Evolutionary conservation across 768 basidiomycete species (phyloP), one percentile per base, ranked within the genome.

Genomic region (Omphalotus guepiniiformis): DNA sequence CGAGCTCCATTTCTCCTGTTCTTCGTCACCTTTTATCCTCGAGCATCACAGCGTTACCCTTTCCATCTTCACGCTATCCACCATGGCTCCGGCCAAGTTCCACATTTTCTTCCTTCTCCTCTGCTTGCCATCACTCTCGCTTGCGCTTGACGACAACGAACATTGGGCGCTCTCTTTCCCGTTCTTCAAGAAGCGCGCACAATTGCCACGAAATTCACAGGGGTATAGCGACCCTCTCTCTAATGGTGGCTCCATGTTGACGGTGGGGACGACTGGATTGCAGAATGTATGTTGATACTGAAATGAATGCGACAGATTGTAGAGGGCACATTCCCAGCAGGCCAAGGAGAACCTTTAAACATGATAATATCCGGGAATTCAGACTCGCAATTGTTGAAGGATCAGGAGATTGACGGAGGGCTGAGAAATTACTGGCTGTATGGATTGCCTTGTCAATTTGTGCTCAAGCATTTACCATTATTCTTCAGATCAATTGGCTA

Each of bases 301-400:
- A 35, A 36, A 45, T 51, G 29, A 34, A 22, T 44, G 55, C 6
- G n/a, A n/a, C 52, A 86, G 82, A 54, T 73, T 64, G 73, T 80
- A 6, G 69, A 68, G 9, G 54, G 61, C 15, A 89, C 88, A 6
- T 82, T 68, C 56, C 87, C 88, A 2, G 59, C 69, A 37, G 89
- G 86, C 6, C 80, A 86, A 40, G 90, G 90, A 28, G 93, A 95
- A 67, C 93, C 93, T 4, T 64, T 95, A 36, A 96, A 96, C 56
- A 71, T 74, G 45, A 88, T 96, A 56, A 67, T 96, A 18, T 83
- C 87, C 19, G 86, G 76, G 7, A 72, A 82, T 37, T 95, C 93
- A 3, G 86, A 91, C 55, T 51, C 72, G 3, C 70, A 64, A 4
- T 86, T 94, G 2, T 74, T 93, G 37, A 72, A 79, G 19, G 78